Evolutionary conservation across 78 protist genomes (phyloP).

Genomic region (Cyanophora paradoxa): DNA sequence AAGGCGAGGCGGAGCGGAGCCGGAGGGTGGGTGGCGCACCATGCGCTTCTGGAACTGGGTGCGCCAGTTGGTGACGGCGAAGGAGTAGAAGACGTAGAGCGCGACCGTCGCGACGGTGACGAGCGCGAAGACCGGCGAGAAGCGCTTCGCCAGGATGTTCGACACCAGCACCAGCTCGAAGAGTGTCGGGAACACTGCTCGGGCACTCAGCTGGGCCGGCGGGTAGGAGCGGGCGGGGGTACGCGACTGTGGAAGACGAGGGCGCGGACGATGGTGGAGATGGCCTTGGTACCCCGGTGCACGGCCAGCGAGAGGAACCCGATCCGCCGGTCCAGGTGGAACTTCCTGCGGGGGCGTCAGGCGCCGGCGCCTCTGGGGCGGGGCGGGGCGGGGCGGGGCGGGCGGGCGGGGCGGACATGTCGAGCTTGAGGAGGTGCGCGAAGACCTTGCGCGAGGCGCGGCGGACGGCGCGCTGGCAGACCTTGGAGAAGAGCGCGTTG

Average conservation of each 20-base stretch:
- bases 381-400: neutral
- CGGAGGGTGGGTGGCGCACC: no score
- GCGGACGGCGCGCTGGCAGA: neutral
- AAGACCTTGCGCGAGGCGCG: neutral
- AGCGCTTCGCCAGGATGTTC: no score
- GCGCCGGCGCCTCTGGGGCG: no score
- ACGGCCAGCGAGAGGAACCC: neutral
- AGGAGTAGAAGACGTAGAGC: neutral
- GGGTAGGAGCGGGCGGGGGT: no score
- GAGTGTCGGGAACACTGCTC: no score
- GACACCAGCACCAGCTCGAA: no score
- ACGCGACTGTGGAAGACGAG: neutral
- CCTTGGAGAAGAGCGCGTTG: neutral
- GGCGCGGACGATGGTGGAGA: neutral
- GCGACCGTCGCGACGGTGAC: neutral
- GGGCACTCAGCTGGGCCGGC: no score
- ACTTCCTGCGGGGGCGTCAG: neutral
- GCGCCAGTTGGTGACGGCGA: neutral
- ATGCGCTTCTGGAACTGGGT: neutral
- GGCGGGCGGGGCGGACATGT: neutral
- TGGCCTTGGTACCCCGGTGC: neutral
- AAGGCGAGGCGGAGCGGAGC: no score
- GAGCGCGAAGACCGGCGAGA: neutral
- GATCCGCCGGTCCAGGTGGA: neutral
- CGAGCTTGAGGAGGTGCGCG: conserved; percentile 1